Evolutionary conservation across 1,284 basidiomycete genomes (phyloP), one percentile per base, ranked within the genome.

Genomic region (Pseudozyma pruni): DNA sequence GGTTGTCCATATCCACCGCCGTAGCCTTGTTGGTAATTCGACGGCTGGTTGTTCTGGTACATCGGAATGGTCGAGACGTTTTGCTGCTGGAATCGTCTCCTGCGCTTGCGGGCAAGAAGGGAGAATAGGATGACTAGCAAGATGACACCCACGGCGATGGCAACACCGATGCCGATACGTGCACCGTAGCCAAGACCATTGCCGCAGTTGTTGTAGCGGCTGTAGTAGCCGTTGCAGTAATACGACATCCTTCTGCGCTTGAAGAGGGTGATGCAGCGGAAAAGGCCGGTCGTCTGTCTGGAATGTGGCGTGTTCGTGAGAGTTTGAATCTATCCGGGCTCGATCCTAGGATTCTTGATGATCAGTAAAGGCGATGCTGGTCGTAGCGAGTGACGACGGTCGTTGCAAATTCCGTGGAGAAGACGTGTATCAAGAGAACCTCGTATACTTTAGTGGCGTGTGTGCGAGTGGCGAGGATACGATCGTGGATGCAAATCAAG

Each of bases 111-210:
- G 13, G 68, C 57, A 1, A 44, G 13, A 0, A 23, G 14, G 11
- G 46, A 48, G 33, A 54, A 44, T 19, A 66, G 46, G 8, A 46
- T 23, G 25, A 66, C 46, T 23, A 66, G 13, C 11, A 52, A 14
- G 9, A 71, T 17, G 13, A 71, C 43, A 8, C 11, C 58, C 1
- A 54, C 51, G 0, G 62, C 69, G 19, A 66, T 56, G 9, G 47
- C 69, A 11, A 72, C 17, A 37, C 69, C 69, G 35, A 72, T 67
- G 16, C 69, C 69, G 40, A 51, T 37, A 6, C 63, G 63, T 10
- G 63, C 29, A 13, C 62, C 69, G 35, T 49, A 42, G 25, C 55
- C 41, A 3, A 67, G 38, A 3, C 62, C 69, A 11, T 19, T 33
- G 23, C 43, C 17, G 43, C 48, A 51, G 4, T 9, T 17, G 33